These are phyloP conservation scores for Corylus avellana DNA, from an alignment of 306 rosid genomes.

Conservation along the genomic window DNA sequence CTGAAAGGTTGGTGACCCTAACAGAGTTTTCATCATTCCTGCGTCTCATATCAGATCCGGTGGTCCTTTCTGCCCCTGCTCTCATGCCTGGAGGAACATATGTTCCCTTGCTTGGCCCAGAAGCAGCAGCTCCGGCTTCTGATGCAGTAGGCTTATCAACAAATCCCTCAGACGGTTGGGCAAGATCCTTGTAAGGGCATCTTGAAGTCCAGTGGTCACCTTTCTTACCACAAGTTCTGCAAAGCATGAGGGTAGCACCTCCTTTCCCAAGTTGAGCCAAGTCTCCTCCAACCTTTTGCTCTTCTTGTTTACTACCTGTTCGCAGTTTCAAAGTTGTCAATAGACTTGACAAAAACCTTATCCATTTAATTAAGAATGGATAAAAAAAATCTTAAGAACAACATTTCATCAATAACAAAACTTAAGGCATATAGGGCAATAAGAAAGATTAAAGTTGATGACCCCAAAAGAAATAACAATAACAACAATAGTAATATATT, in stretches of 20 bases:
- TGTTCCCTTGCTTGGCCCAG: constrained; percentile 55
- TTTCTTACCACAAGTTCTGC: constrained; percentile 92
- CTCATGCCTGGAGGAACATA: constrained; percentile 89
- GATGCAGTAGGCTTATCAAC: constrained; percentile 60
- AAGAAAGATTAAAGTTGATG: background rate
- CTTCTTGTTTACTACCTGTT: constrained; percentile 79
- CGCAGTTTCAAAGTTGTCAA: constrained; percentile 9
- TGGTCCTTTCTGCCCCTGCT: constrained; percentile 65
- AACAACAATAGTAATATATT: background rate
- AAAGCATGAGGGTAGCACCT: constrained; percentile 92
- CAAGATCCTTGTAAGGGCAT: constrained; percentile 94
- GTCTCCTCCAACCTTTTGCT: constrained; percentile 64
- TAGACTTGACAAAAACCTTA: background rate
- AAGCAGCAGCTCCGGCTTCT: constrained; percentile 41
- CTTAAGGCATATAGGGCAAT: background rate
- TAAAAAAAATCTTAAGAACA: background rate
- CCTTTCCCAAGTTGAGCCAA: constrained; percentile 49
- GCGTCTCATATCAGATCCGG: constrained; percentile 81
- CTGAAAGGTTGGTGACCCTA: constrained; percentile 91
- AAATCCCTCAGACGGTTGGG: constrained; percentile 53
- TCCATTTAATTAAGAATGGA: background rate
- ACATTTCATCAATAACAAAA: background rate
- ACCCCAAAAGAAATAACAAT: background rate
- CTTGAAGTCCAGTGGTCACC: constrained; percentile 98
- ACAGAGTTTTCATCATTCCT: constrained; percentile 96